A percentile compares a stretch with the other conserved stretches of the same genome.
Evolutionary conservation across 2,329 filamentous ascomycete genomes (phyloP).

Genomic region (Ophiostoma tasmaniense): DNA sequence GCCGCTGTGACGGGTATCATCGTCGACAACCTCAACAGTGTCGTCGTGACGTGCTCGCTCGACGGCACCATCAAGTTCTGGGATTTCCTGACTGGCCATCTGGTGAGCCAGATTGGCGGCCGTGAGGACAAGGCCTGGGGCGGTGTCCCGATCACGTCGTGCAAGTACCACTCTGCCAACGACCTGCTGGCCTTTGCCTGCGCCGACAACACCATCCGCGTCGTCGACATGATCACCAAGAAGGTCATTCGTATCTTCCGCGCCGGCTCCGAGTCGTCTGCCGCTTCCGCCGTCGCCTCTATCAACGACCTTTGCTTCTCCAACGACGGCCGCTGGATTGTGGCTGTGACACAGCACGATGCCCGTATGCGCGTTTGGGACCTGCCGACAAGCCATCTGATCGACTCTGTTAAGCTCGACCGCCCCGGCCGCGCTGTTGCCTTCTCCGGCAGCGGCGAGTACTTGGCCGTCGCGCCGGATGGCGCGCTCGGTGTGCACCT

Average conservation of each 20-base stretch:
- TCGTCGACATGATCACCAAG: conserved; percentile 84
- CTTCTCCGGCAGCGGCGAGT: conserved; percentile 86
- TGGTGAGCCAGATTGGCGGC: conserved; percentile 78
- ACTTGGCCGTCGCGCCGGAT: conserved; percentile 79
- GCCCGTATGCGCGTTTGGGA: conserved; percentile 83
- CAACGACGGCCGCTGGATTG: conserved; percentile 85
- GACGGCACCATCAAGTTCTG: conserved; percentile 97
- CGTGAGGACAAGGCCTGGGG: conserved; percentile 38
- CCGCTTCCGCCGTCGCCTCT: neutral
- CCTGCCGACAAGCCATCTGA: conserved; percentile 86
- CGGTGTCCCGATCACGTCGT: conserved; percentile 59
- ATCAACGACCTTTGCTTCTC: conserved; percentile 86
- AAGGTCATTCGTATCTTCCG: conserved; percentile 89
- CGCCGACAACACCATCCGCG: conserved; percentile 76
- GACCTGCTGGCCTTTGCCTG: conserved; percentile 84
- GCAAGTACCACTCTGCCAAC: conserved; percentile 73
- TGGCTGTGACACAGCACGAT: conserved; percentile 78
- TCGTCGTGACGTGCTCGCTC: conserved; percentile 73
- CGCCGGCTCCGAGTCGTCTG: conserved; percentile 44
- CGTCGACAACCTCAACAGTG: conserved; percentile 82
- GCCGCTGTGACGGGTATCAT: conserved; percentile 77
- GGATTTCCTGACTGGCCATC: conserved; percentile 78
- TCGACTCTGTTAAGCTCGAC: conserved; percentile 78
- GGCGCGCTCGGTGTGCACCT: conserved; percentile 81
- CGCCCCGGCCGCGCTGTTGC: conserved; percentile 74